Conservation (phyloP, 345 rosid species). For the Gossypium sturtianum region DNA sequence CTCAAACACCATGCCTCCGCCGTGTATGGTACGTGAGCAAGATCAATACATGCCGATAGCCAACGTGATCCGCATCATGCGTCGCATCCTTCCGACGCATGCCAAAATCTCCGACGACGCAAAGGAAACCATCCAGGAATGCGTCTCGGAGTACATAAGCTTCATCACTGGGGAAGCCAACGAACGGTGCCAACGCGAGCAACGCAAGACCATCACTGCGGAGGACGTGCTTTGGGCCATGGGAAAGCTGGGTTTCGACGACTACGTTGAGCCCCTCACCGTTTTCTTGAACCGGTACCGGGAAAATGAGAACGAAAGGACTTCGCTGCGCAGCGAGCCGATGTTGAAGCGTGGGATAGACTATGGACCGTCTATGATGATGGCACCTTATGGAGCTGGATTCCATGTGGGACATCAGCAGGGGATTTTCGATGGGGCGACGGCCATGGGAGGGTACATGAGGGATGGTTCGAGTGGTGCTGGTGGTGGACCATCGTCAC, state of each 20-base stretch:
- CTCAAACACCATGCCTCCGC: slow-evolving; percentile 11
- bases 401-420: slow-evolving; percentile 8
- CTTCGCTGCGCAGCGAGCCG: slow-evolving; percentile 12
- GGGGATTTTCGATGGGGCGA: slow-evolving; percentile 6
- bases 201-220: slow-evolving; percentile 61
- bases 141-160: slow-evolving; percentile 66
- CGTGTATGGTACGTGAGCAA: slow-evolving; percentile 39
- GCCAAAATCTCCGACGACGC: slow-evolving; percentile 77
- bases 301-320: slow-evolving; percentile 36
- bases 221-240: slow-evolving; percentile 69
- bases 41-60: slow-evolving; percentile 72
- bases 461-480: not conserved
- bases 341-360: slow-evolving; percentile 10
- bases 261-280: slow-evolving; percentile 43
- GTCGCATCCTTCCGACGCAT: slow-evolving; percentile 42
- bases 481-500: slow-evolving; percentile 12
- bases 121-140: slow-evolving; percentile 65
- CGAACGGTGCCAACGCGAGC: slow-evolving; percentile 65
- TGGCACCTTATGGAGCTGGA: slow-evolving; percentile 9
- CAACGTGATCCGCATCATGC: slow-evolving; percentile 70
- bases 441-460: not conserved
- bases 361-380: not conserved
- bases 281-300: slow-evolving; percentile 40
- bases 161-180: slow-evolving; percentile 72
- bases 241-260: slow-evolving; percentile 60